Percentiles rank a stretch among this genome's conserved stretches.
Conservation (phyloP, 2,329 filamentous ascomycete species). For the Ophiosphaerella narmari region DNA sequence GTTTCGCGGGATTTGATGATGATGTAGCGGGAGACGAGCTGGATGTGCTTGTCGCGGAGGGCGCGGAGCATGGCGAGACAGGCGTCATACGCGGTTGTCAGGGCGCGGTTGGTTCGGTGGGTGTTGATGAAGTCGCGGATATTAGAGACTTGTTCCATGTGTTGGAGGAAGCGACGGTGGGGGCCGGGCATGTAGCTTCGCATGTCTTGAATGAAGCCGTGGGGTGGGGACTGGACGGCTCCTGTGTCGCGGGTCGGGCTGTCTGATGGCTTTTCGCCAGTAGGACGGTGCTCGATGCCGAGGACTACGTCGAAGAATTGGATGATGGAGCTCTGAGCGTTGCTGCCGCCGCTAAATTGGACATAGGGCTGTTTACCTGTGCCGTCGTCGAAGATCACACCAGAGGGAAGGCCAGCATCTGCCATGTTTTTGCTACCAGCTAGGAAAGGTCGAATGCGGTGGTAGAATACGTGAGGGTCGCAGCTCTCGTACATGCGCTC, state of each 20-base stretch:
- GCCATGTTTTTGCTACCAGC: conserved; percentile 98
- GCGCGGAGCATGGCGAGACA: conserved; percentile 78
- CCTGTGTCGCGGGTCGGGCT: conserved; percentile 48
- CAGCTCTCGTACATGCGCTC: conserved; percentile 94
- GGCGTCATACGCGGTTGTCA: conserved; percentile 85
- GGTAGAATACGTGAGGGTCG: conserved; percentile 92
- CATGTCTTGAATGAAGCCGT: conserved; percentile 98
- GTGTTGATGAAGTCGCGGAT: conserved; percentile 80
- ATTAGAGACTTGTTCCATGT: conserved; percentile 79
- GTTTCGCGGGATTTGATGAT: conserved; percentile 83
- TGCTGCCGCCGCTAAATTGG: conserved; percentile 91
- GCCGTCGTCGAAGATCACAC: conserved; percentile 85
- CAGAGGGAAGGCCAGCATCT: conserved; percentile 85
- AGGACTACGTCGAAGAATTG: conserved; percentile 96
- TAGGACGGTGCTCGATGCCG: conserved; percentile 87
- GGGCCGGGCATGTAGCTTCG: conserved; percentile 94
- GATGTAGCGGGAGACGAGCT: conserved; percentile 95
- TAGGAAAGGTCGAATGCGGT: conserved; percentile 93
- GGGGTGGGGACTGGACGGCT: conserved; percentile 56
- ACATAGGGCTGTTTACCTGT: conserved; percentile 70
- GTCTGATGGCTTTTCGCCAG: conserved; percentile 66
- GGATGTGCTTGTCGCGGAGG: conserved; percentile 92
- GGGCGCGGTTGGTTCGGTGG: conserved; percentile 63
- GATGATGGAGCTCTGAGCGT: conserved; percentile 94
- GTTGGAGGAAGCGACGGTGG: conserved; percentile 85